Evolutionary conservation across 2,329 filamentous ascomycete species (phyloP), one percentile per base, ranked within the genome.

Genomic region (Colletotrichum eremochloae): DNA sequence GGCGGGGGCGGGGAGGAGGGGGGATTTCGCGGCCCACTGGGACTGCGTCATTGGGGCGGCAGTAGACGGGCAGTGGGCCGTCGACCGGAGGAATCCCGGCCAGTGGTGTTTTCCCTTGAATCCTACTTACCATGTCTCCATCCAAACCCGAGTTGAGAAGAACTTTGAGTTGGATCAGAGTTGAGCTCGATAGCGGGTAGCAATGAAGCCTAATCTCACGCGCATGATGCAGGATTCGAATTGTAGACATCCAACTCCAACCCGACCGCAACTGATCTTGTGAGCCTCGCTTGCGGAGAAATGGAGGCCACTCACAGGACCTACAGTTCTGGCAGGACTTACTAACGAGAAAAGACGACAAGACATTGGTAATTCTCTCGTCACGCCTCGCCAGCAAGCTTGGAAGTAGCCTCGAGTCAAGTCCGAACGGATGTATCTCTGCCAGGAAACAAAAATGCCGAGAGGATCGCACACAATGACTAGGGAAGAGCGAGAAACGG

Each of bases 41-140:
- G 20, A 68, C 44, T 63, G 64, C 46, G 46, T 71, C 69, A 71
- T 71, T 71, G 65, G 69, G 44, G 69, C 69, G 36, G 55, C 55
- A 58, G n/a, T 58, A 36, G 20, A 36, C 55, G 64, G 64, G 64
- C 46, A 63, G 33, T 52, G 63, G 63, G 52, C 44, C 24, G 42
- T 61, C 63, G 63, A 40, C 63, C 36, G 48, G 24, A 20, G 40
- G 63, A 67, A 71, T 62, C 48, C 68, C 57, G 68, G 40, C 40
- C 62, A 12, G 50, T 31, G 36, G 20, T 11, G 20, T 11, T 48
- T 24, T 48, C 46, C 24, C 46, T 6, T 5, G 42, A 44, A 18
- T 44, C 18, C 15, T 44, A 18, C 40, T 5, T 24, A 24, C 4
- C 5, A 12, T 12, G 46, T 24, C 61, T 38, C 33, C 44, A 42